Conservation (phyloP, 108 stramenopile genomes). For the Skeletonema tropicum region DNA sequence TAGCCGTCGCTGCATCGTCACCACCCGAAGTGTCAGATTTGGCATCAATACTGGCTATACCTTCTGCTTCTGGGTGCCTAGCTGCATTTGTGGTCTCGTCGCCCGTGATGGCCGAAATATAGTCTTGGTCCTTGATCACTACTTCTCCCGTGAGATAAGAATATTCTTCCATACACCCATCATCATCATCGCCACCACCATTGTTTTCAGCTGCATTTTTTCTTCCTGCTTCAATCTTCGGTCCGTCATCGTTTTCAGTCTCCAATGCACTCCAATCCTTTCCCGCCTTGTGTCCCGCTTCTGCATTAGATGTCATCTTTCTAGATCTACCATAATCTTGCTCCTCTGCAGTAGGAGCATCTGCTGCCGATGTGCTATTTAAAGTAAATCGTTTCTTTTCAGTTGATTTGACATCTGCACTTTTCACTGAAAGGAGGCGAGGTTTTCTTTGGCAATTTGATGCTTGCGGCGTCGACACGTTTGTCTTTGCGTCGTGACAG, state of each 20-base stretch:
- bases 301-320: neutral
- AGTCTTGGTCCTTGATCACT: slow-evolving; percentile 39
- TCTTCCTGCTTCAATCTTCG: neutral
- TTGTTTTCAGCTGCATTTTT: neutral
- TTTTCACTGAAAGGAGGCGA: slow-evolving; percentile 33
- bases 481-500: no score
- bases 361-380: slow-evolving; percentile 31
- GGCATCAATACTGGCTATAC: neutral
- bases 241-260: slow-evolving; percentile 9
- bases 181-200: slow-evolving; percentile 24
- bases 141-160: slow-evolving; percentile 39
- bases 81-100: slow-evolving; percentile 30
- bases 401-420: slow-evolving; percentile 26
- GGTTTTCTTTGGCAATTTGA: slow-evolving; percentile 9
- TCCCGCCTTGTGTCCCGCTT: slow-evolving; percentile 5
- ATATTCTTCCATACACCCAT: slow-evolving; percentile 45
- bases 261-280: slow-evolving; percentile 31
- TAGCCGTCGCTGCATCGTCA: slow-evolving; percentile 19
- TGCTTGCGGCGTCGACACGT: neutral
- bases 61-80: neutral
- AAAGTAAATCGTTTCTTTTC: slow-evolving; percentile 22
- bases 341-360: slow-evolving; percentile 27
- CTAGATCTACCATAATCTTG: neutral
- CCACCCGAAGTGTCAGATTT: slow-evolving; percentile 5
- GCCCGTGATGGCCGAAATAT: slow-evolving; percentile 31